Conservation (phyloP, 2,329 filamentous ascomycete genomes). For the Fusarium sp. region DNA sequence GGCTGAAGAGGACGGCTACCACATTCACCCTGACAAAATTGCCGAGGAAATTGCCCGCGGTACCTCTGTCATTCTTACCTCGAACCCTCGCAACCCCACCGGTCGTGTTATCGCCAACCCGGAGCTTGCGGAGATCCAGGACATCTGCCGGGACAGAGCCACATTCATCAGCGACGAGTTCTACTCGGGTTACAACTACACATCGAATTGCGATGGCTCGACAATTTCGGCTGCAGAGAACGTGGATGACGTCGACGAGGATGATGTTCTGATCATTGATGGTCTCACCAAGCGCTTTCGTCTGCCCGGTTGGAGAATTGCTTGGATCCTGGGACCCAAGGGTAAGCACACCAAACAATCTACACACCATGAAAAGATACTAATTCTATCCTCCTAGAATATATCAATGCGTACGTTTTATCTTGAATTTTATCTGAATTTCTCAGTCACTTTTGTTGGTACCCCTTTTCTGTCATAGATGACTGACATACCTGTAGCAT, state of each 20-base stretch:
- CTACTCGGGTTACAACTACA: conserved; percentile 97
- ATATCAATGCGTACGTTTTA: not conserved
- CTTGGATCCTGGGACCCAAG: conserved; percentile 95
- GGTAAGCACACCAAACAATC: conserved; percentile 43
- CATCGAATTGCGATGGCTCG: conserved; percentile 81
- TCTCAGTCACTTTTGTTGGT: not conserved
- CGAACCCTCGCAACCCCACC: conserved; percentile 94
- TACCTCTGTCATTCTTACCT: conserved; percentile 89
- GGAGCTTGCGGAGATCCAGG: conserved; percentile 88
- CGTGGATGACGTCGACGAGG: conserved; percentile 86
- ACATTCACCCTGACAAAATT: conserved; percentile 93
- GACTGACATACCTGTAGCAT: conserved; percentile 54
- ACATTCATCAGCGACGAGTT: conserved; percentile 97
- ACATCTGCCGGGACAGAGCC: conserved; percentile 88
- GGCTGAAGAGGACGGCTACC: conserved; percentile 85
- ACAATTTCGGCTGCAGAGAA: conserved; percentile 78
- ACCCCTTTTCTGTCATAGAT: not conserved
- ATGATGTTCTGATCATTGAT: conserved; percentile 94
- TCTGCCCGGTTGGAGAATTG: conserved; percentile 94
- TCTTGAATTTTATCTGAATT: not conserved
- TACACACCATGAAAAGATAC: not conserved
- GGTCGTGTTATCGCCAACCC: conserved; percentile 87
- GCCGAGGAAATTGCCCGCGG: conserved; percentile 89
- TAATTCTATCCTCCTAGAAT: not conserved
- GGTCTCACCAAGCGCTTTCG: conserved; percentile 97